phyloP scores from a whole-genome alignment of 225 moss, liverwort and hornwort genomes.

The Thuidium tamariscinum region DNA sequence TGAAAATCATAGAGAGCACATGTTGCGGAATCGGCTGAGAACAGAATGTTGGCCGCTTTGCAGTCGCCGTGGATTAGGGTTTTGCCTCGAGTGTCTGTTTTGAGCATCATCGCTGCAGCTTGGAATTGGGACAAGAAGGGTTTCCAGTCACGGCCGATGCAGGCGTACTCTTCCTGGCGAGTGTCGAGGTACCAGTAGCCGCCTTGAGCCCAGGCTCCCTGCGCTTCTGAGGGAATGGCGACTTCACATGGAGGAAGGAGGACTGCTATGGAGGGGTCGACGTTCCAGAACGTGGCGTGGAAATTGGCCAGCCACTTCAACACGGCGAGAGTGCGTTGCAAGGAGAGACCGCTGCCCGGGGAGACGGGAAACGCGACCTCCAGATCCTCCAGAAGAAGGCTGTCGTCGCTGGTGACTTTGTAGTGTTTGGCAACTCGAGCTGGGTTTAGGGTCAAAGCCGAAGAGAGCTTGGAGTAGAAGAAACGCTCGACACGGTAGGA shows the following conservation, averaged over 20 bases:
- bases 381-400: conserved; percentile 41
- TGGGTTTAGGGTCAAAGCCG: background rate
- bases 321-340: conserved; percentile 23
- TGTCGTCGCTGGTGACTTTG: conserved; percentile 7
- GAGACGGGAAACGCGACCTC: conserved; percentile 31
- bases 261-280: background rate
- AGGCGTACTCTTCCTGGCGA: conserved; percentile 27
- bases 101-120: conserved; percentile 30
- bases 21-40: conserved; percentile 8
- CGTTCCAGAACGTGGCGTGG: conserved; percentile 31
- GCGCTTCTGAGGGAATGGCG: conserved; percentile 1
- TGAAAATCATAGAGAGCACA: conserved; percentile 46
- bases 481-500: conserved; percentile 40
- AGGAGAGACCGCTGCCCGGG: conserved; percentile 10
- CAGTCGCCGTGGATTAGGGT: conserved; percentile 43
- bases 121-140: conserved; percentile 7
- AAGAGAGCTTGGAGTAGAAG: conserved; percentile 25
- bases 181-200: conserved; percentile 49
- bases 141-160: conserved; percentile 32
- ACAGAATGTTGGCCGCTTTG: conserved; percentile 42
- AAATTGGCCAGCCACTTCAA: conserved; percentile 43
- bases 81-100: conserved; percentile 12
- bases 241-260: conserved; percentile 16
- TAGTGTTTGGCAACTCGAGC: conserved; percentile 23
- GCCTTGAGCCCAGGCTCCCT: conserved; percentile 31